Conservation (phyloP, 495 filamentous ascomycete species). For the Penicillium egyptiacum region DNA sequence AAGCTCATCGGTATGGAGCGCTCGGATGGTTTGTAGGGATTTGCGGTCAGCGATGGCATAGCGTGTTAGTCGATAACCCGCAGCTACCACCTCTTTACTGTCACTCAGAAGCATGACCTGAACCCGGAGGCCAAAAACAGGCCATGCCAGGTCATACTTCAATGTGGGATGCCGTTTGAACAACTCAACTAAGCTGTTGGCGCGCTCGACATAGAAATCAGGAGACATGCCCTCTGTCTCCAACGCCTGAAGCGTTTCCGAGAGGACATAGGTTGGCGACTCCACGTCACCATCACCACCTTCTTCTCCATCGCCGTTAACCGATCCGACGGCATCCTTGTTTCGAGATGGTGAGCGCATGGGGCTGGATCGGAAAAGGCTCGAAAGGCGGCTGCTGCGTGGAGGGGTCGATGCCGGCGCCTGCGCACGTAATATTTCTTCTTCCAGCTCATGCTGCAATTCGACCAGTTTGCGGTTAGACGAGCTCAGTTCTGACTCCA, state of each 20-base stretch:
- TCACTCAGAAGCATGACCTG: slow-evolving; percentile 94
- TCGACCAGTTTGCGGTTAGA: slow-evolving; percentile 90
- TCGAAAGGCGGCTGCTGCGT: slow-evolving; percentile 65
- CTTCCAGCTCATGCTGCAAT: slow-evolving; percentile 74
- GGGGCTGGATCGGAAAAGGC: slow-evolving; percentile 63
- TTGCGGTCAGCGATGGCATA: slow-evolving; percentile 91
- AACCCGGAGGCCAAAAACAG: slow-evolving; percentile 86
- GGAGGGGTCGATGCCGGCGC: slow-evolving; percentile 65
- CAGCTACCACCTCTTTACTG: slow-evolving; percentile 91
- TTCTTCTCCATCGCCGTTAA: slow-evolving; percentile 44
- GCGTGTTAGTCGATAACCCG: slow-evolving; percentile 88
- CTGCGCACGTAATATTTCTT: slow-evolving; percentile 61
- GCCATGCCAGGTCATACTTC: slow-evolving; percentile 95
- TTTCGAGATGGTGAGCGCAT: slow-evolving; percentile 66
- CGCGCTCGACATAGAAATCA: slow-evolving; percentile 90
- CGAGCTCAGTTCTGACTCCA: slow-evolving; percentile 86
- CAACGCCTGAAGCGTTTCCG: slow-evolving; percentile 82
- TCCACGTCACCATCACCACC: slow-evolving; percentile 68
- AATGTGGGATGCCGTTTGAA: slow-evolving; percentile 90
- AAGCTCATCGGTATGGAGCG: slow-evolving; percentile 85
- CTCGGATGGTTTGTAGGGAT: slow-evolving; percentile 84
- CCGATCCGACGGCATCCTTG: slow-evolving; percentile 31
- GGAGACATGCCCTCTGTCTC: slow-evolving; percentile 83
- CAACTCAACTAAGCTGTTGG: slow-evolving; percentile 86
- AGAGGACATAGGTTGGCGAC: slow-evolving; percentile 85